Evolutionary conservation across 495 filamentous ascomycete species (phyloP).

Genomic region (Entonaema liquescens): DNA sequence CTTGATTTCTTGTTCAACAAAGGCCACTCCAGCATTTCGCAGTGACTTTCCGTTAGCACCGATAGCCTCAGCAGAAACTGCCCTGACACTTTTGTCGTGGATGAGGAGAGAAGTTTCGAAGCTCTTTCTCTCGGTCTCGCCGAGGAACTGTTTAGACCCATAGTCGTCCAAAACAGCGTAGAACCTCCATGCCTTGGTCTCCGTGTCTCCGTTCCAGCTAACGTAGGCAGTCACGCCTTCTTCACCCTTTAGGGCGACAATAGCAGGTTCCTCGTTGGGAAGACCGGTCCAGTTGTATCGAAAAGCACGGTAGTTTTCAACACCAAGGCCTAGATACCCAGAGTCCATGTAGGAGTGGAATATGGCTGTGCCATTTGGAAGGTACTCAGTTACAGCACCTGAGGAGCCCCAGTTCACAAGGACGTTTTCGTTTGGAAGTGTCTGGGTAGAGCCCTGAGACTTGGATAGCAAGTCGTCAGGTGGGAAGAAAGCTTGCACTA

Average conservation of each 20-base stretch:
- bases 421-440: slow-evolving; percentile 62
- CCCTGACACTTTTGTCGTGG: slow-evolving; percentile 6
- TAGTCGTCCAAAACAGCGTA: slow-evolving; percentile 38
- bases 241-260: slow-evolving; percentile 41
- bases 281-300: slow-evolving; percentile 51
- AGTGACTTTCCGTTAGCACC: slow-evolving; percentile 39
- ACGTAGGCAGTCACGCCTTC: slow-evolving; percentile 46
- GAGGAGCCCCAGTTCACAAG: slow-evolving; percentile 70
- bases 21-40: slow-evolving; percentile 33
- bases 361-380: slow-evolving; percentile 61
- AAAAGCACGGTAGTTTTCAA: slow-evolving; percentile 51
- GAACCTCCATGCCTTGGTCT: slow-evolving; percentile 48
- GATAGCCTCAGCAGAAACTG: slow-evolving; percentile 46
- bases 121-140: slow-evolving; percentile 41
- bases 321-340: slow-evolving; percentile 40
- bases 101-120: slow-evolving; percentile 49
- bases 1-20: slow-evolving; percentile 42
- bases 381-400: slow-evolving; percentile 66
- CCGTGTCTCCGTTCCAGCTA: slow-evolving; percentile 54
- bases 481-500: slow-evolving; percentile 50
- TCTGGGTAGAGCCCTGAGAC: slow-evolving; percentile 69
- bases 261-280: slow-evolving; percentile 47
- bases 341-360: slow-evolving; percentile 53
- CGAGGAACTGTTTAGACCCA: slow-evolving; percentile 41
- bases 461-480: slow-evolving; percentile 60